Evolutionary conservation across 139 green algal species (phyloP), one percentile per base, ranked within the genome.

Genomic region (Tetradesmus obliquus): DNA sequence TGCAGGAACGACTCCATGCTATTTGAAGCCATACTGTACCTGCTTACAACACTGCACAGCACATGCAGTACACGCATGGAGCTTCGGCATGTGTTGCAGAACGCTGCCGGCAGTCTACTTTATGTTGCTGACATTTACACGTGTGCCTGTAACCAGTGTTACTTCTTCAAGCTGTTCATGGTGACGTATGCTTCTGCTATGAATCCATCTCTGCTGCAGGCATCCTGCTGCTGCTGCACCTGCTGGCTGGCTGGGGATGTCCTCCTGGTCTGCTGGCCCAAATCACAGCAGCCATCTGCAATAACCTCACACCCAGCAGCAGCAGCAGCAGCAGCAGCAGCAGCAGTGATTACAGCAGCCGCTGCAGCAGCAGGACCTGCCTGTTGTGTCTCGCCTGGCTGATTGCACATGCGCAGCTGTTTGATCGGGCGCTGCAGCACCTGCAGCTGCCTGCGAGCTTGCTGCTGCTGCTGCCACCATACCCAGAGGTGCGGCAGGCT

Each of bases 371-470:
- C 71, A 83, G 86, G 53, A 20, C 71, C 24, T 69, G 51, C 71
- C n/a, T 90, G 55, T 19, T 90, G 86, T 60, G 55, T 4, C 71
- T 90, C 1, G 69, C 71, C 6, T 90, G 86, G 86, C 71, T 90
- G 12, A 83, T 90, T 32, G 60, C 53, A 5, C 55, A 90, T 24
- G 86, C 71, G 45, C 55, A 71, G 20, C 86, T 90, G 69, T 90
- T 90, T 71, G 86, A 90, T 3, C 10, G 71, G 8, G 71, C 86
- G 45, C 20, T 90, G 71, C 51, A 84, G 86, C 71, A 90, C 51
- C 53, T 90, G 86, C 86, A 90, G 86, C n/a, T 90, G 10, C 86
- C 86, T 62, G 22, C 45, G 20, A 55, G 55, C 51, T 17, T 90
- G 69, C 71, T 84, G 86, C 69, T 22, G 20, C 55, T 90, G 53